These are phyloP conservation scores for Cadophora malorum DNA, from an alignment of 2,329 filamentous ascomycete species.

Conservation along the genomic window DNA sequence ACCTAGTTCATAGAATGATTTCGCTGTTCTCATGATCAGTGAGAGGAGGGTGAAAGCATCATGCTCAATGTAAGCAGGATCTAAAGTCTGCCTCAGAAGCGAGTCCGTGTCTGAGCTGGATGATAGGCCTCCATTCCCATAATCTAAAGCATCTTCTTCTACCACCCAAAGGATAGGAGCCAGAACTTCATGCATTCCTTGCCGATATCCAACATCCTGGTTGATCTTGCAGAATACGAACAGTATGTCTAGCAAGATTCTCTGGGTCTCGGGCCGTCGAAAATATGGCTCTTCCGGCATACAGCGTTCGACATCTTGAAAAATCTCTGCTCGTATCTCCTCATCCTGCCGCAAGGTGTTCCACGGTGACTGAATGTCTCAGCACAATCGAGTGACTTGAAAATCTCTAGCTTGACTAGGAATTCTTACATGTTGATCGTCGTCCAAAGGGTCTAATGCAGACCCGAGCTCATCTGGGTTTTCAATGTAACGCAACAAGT, in stretches of 20 bases:
- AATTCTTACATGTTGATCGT: constrained; percentile 66
- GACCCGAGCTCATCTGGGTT: constrained; percentile 82
- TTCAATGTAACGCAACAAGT: constrained; percentile 82
- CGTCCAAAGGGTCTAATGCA: constrained; percentile 81
- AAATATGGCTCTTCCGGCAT: constrained; percentile 93
- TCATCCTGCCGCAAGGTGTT: constrained; percentile 86
- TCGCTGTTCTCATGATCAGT: constrained; percentile 85
- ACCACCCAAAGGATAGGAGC: constrained; percentile 88
- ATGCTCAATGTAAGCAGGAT: constrained; percentile 80
- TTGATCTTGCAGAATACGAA: constrained; percentile 96
- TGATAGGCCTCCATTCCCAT: constrained; percentile 43
- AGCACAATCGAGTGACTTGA: constrained; percentile 42
- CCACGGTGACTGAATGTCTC: constrained; percentile 81
- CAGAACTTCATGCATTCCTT: constrained; percentile 97
- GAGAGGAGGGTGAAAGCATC: constrained; percentile 89
- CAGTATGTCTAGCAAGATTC: constrained; percentile 83
- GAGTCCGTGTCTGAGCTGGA: constrained; percentile 29
- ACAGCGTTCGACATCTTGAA: constrained; percentile 90
- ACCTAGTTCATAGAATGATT: constrained; percentile 78
- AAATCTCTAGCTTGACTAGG: constrained; percentile 25
- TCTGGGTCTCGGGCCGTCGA: constrained; percentile 78
- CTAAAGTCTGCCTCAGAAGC: constrained; percentile 68
- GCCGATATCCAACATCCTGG: constrained; percentile 85
- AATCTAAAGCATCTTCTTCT: constrained; percentile 78
- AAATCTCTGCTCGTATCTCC: constrained; percentile 82